These are phyloP conservation scores for Candolleomyces efflorescens DNA, from an alignment of 768 basidiomycete genomes.

Conservation along the genomic window DNA sequence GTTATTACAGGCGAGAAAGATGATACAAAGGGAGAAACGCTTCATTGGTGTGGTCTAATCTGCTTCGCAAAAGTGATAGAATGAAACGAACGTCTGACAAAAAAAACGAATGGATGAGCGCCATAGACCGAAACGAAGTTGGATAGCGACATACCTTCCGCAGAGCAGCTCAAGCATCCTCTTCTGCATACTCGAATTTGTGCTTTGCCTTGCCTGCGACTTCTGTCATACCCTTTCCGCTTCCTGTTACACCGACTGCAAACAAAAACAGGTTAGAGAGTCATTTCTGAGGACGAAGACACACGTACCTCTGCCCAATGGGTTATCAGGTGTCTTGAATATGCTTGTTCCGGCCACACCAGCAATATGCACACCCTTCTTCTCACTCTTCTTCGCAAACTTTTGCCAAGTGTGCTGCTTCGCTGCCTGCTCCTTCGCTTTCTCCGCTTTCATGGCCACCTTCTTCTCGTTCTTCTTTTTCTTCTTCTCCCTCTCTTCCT, in stretches of 20 bases:
- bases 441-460: slow-evolving; percentile 73
- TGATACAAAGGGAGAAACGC: background rate
- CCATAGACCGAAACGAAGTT: background rate
- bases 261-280: slow-evolving; percentile 14
- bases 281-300: slow-evolving; percentile 12
- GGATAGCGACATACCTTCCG: background rate
- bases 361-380: slow-evolving; percentile 89
- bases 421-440: slow-evolving; percentile 81
- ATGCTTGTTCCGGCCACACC: slow-evolving; percentile 87
- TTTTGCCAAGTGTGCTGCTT: slow-evolving; percentile 92
- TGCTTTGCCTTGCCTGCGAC: slow-evolving; percentile 66
- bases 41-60: background rate
- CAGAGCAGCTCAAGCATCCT: slow-evolving; percentile 31
- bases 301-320: slow-evolving; percentile 71
- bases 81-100: background rate
- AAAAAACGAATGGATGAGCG: background rate
- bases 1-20: background rate
- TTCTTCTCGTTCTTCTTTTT: slow-evolving; percentile 97
- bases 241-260: slow-evolving; percentile 86
- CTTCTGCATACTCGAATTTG: slow-evolving; percentile 59
- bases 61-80: background rate
- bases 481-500: slow-evolving; percentile 84
- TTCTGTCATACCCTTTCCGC: slow-evolving; percentile 87
- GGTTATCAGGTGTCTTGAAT: slow-evolving; percentile 93
- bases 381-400: slow-evolving; percentile 92